Conservation (phyloP, 2,329 filamentous ascomycete species). For the Celoporthe dispersa region DNA sequence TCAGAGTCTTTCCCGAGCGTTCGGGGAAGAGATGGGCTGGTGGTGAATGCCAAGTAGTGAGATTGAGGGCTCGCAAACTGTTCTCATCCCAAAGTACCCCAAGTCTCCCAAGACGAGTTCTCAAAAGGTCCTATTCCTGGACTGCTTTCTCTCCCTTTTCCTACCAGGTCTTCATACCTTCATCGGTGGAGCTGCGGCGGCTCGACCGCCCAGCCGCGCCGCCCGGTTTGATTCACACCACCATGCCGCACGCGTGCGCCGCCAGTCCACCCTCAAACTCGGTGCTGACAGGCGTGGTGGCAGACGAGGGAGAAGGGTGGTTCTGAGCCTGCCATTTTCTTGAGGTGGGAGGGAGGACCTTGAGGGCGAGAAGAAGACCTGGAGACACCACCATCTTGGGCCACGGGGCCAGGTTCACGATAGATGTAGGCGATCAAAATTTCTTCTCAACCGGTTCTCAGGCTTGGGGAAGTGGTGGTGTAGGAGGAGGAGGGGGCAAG, state of each 20-base stretch:
- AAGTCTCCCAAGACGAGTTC: no score
- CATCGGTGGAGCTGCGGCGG: background rate
- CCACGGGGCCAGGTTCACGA: background rate
- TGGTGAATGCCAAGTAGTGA: background rate
- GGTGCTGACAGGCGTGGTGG: background rate
- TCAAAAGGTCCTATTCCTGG: no score
- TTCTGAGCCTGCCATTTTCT: background rate
- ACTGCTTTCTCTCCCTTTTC: no score
- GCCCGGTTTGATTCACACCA: background rate
- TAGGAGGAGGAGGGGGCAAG: background rate
- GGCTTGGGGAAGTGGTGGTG: background rate
- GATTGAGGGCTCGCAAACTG: background rate
- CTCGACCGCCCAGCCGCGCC: background rate
- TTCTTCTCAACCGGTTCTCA: background rate
- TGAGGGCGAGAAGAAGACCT: background rate
- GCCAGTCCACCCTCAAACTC: background rate
- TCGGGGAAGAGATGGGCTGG: background rate
- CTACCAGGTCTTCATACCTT: background rate
- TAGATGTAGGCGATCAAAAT: background rate
- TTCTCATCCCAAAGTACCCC: background rate
- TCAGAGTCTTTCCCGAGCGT: background rate
- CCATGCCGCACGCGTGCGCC: background rate
- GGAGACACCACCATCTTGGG: no score
- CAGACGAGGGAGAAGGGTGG: background rate
- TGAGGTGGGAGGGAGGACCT: background rate